A percentile compares a stretch with the other conserved stretches of the same genome.
These are phyloP conservation scores for Geotrichum europaeum DNA, from an alignment of 1,139 yeast genomes.

Conservation along the genomic window DNA sequence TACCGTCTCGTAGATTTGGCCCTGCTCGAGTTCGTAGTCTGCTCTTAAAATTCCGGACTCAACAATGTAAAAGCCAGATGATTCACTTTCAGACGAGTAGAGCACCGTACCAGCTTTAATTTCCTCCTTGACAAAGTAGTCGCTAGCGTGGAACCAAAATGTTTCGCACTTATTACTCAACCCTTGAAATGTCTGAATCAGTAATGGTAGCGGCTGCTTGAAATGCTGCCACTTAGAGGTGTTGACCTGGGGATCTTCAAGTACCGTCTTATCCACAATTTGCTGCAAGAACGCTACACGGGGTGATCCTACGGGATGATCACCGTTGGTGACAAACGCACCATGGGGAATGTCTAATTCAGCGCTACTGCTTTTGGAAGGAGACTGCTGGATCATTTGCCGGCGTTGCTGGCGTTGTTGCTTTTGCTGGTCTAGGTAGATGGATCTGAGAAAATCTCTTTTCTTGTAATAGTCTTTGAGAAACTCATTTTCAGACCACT, in stretches of 20 bases:
- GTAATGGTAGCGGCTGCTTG: constrained; percentile 60
- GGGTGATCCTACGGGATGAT: constrained; percentile 46
- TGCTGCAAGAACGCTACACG: constrained; percentile 54
- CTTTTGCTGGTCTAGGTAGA: neutral
- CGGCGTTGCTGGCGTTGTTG: neutral
- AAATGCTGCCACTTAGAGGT: constrained; percentile 30
- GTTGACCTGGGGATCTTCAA: constrained; percentile 31
- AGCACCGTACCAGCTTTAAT: constrained; percentile 43
- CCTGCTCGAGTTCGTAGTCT: constrained; percentile 47
- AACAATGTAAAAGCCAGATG: constrained; percentile 50
- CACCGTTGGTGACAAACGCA: neutral
- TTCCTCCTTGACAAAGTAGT: constrained; percentile 47
- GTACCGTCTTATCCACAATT: constrained; percentile 55
- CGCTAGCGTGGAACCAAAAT: constrained; percentile 58
- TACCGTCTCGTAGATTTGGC: constrained; percentile 66
- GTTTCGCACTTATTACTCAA: constrained; percentile 51
- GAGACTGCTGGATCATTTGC: neutral
- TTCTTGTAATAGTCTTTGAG: constrained; percentile 56
- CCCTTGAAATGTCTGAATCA: constrained; percentile 67
- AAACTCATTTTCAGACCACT: constrained; percentile 94
- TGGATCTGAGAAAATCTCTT: constrained; percentile 29
- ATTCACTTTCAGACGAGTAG: constrained; percentile 26
- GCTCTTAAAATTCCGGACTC: constrained; percentile 76
- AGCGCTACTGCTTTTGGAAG: neutral
- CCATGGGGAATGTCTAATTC: neutral